Percentiles rank a stretch among this genome's conserved stretches.
These are phyloP conservation scores for Ophiocordyceps sinensis DNA, from an alignment of 2,329 filamentous ascomycete genomes.

Conservation along the genomic window DNA sequence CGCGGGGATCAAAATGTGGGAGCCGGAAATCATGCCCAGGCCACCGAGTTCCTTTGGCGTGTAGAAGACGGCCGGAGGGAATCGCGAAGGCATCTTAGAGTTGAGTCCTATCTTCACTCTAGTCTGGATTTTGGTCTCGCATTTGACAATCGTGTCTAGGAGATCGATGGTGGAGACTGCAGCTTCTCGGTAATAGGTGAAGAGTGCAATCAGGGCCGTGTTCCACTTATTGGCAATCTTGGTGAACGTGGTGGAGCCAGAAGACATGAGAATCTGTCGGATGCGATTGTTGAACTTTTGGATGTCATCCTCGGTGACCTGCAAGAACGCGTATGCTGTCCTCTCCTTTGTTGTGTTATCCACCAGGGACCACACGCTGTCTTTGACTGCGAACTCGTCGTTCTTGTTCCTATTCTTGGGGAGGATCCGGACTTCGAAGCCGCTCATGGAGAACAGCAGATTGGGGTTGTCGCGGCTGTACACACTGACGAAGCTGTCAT, in stretches of 20 bases:
- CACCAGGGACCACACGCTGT: conserved; percentile 95
- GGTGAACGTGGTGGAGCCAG: conserved; percentile 96
- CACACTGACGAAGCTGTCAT: conserved; percentile 94
- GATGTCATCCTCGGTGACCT: conserved; percentile 95
- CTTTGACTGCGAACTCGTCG: conserved; percentile 93
- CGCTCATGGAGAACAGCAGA: conserved; percentile 91
- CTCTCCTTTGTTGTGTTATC: conserved; percentile 95
- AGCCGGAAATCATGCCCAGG: conserved; percentile 96
- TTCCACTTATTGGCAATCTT: conserved; percentile 99
- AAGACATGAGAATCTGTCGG: conserved; percentile 96
- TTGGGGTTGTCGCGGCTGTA: conserved; percentile 98
- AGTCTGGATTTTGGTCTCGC: conserved; percentile 98
- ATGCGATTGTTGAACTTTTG: conserved; percentile 99
- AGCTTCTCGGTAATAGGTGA: conserved; percentile 96
- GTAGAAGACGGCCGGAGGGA: conserved; percentile 96
- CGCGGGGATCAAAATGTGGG: conserved; percentile 91
- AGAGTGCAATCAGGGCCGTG: conserved; percentile 88
- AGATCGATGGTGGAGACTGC: conserved; percentile 90
- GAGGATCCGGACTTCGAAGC: conserved; percentile 91
- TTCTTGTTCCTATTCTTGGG: conserved; percentile 92
- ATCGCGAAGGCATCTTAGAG: conserved; percentile 98
- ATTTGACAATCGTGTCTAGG: conserved; percentile 96
- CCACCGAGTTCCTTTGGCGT: conserved; percentile 96
- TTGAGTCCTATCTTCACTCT: conserved; percentile 97
- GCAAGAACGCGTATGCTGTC: conserved; percentile 91